Percentiles rank a stretch among this genome's conserved stretches.
Evolutionary conservation across 352 stramenopile genomes (phyloP).

Genomic region (Phytophthora sp.): DNA sequence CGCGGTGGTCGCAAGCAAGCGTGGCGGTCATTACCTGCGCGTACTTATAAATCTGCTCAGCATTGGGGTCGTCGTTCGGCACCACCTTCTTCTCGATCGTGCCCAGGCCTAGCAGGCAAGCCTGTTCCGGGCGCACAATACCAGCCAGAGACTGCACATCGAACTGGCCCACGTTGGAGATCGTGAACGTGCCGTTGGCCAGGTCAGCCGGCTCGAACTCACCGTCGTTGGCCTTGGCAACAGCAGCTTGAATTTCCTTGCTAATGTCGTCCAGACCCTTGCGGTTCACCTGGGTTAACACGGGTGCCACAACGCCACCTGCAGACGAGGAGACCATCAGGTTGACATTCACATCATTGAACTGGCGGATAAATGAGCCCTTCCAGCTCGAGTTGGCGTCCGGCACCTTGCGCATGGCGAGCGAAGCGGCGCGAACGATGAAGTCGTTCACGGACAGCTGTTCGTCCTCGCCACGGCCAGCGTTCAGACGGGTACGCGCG

Average conservation of each 20-base stretch:
- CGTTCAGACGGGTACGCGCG: slow-evolving; percentile 91
- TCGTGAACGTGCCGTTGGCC: slow-evolving; percentile 94
- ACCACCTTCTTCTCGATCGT: slow-evolving; percentile 96
- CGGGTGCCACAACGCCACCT: slow-evolving; percentile 95
- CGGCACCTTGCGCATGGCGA: slow-evolving; percentile 97
- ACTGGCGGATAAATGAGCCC: slow-evolving; percentile 94
- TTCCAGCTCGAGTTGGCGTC: slow-evolving; percentile 90
- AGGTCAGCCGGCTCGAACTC: slow-evolving; percentile 57
- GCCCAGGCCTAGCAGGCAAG: slow-evolving; percentile 93
- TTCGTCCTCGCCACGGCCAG: slow-evolving; percentile 90
- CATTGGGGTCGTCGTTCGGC: slow-evolving; percentile 84
- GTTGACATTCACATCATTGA: slow-evolving; percentile 96
- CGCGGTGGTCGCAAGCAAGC: slow-evolving; percentile 97
- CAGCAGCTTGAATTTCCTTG: slow-evolving; percentile 56
- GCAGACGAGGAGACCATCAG: slow-evolving; percentile 72
- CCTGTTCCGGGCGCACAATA: slow-evolving; percentile 94
- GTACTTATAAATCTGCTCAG: slow-evolving; percentile 89
- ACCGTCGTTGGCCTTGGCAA: slow-evolving; percentile 44
- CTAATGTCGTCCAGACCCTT: slow-evolving; percentile 65
- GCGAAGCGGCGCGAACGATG: slow-evolving; percentile 95
- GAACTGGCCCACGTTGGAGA: slow-evolving; percentile 98
- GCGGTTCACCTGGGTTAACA: slow-evolving; percentile 89
- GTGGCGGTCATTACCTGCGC: slow-evolving; percentile 95
- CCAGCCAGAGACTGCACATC: slow-evolving; percentile 94
- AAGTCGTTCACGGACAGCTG: slow-evolving; percentile 99